Evolutionary conservation across 2,329 filamentous ascomycete species (phyloP).

Genomic region (Ceratocystis smalleyi): DNA sequence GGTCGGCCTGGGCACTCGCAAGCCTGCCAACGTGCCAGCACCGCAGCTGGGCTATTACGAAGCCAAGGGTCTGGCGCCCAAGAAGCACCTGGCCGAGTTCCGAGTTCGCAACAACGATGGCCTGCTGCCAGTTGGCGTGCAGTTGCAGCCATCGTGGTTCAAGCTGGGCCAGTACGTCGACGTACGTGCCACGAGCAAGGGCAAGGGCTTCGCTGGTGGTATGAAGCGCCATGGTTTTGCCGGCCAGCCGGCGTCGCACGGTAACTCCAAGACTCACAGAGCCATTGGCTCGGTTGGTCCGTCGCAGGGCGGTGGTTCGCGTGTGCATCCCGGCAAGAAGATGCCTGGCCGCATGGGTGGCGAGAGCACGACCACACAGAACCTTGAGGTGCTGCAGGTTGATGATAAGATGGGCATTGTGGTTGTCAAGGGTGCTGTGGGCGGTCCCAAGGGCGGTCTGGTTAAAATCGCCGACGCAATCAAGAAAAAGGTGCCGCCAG

Average conservation of each 20-base stretch:
- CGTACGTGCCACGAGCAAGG: constrained; percentile 59
- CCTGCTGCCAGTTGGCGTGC: constrained; percentile 57
- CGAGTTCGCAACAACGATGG: constrained; percentile 59
- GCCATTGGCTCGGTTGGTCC: constrained; percentile 81
- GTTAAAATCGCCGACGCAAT: constrained; percentile 81
- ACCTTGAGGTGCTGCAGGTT: constrained; percentile 74
- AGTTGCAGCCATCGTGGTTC: constrained; percentile 81
- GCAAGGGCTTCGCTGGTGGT: constrained; percentile 88
- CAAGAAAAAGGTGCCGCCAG: constrained; percentile 54
- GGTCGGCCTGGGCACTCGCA: constrained; percentile 62
- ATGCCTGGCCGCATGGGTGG: constrained; percentile 96
- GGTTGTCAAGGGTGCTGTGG: constrained; percentile 71
- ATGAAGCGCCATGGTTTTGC: constrained; percentile 92
- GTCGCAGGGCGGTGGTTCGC: constrained; percentile 78
- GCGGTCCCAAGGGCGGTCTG: constrained; percentile 72
- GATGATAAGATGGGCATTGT: constrained; percentile 78
- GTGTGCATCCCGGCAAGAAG: constrained; percentile 89
- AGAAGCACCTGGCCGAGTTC: constrained; percentile 75
- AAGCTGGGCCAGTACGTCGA: constrained; percentile 81
- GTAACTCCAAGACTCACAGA: constrained; percentile 87
- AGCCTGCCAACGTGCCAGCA: constrained; percentile 60
- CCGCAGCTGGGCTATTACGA: constrained; percentile 82
- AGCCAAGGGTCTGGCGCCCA: constrained; percentile 64
- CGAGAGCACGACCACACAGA: constrained; percentile 76
- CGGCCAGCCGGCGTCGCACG: constrained; percentile 83